Percentiles rank a stretch among this genome's conserved stretches.
Evolutionary conservation across 2,329 filamentous ascomycete species (phyloP).

Genomic region (Penicillium expansum): DNA sequence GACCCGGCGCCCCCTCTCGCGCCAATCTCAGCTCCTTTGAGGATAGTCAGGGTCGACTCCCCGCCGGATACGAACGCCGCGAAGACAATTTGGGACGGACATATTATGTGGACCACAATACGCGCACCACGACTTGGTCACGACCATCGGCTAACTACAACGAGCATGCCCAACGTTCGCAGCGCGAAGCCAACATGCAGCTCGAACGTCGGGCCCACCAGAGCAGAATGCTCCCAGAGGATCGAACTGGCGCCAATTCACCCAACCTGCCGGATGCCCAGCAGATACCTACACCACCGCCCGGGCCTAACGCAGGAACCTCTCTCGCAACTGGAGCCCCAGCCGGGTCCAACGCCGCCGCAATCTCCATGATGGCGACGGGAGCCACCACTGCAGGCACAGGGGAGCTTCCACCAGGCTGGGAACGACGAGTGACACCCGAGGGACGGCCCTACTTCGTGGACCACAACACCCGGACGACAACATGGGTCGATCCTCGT

Average conservation of each 20-base stretch:
- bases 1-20: conserved; percentile 42
- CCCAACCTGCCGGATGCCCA: conserved; percentile 64
- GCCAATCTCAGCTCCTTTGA: conserved; percentile 85
- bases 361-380: conserved; percentile 86
- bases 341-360: conserved; percentile 50
- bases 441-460: conserved; percentile 96
- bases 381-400: conserved; percentile 91
- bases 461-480: conserved; percentile 96
- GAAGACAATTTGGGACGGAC: conserved; percentile 94
- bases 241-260: conserved; percentile 89
- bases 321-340: conserved; percentile 36
- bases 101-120: conserved; percentile 98
- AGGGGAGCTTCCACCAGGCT: conserved; percentile 89
- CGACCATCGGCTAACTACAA: conserved; percentile 77
- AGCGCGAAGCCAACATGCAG: conserved; percentile 86
- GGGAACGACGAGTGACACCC: conserved; percentile 94
- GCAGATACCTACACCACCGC: conserved; percentile 47
- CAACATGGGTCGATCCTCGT: conserved; percentile 96
- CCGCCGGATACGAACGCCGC: conserved; percentile 90
- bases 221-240: conserved; percentile 91
- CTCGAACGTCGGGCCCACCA: conserved; percentile 91
- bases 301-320: conserved; percentile 32
- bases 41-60: conserved; percentile 88
- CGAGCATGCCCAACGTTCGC: conserved; percentile 70
- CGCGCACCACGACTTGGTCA: conserved; percentile 93